Conservation (phyloP, 2,329 filamentous ascomycete species). For the Coccinonectria pachysandricola region DNA sequence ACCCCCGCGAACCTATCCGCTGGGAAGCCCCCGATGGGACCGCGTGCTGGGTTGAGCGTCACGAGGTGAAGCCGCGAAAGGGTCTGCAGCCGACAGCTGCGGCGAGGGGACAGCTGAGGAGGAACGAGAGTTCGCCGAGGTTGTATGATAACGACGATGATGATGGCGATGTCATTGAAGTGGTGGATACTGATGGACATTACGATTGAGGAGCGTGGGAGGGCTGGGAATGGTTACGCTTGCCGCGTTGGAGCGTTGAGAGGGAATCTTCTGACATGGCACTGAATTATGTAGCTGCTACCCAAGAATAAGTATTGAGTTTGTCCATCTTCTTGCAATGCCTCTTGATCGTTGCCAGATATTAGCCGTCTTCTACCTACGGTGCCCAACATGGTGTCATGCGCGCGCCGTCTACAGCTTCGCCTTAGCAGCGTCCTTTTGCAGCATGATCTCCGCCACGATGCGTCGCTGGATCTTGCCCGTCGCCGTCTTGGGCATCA, state of each 20-base stretch:
- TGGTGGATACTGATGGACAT: constrained; percentile 14
- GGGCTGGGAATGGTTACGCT: neutral
- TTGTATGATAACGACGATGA: constrained; percentile 19
- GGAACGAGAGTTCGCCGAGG: constrained; percentile 12
- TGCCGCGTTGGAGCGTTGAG: too few species aligned
- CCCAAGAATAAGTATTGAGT: too few species aligned
- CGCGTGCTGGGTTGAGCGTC: constrained; percentile 28
- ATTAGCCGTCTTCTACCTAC: too few species aligned
- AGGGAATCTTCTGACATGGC: too few species aligned
- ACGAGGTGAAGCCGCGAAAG: constrained; percentile 18
- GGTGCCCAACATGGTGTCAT: too few species aligned
- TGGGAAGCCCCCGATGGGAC: constrained; percentile 27
- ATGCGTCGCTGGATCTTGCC: constrained; percentile 80
- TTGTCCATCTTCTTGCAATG: too few species aligned
- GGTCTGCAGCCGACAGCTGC: constrained; percentile 2
- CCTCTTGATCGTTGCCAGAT: too few species aligned
- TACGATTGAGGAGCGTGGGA: constrained; percentile 11
- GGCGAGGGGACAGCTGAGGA: constrained; percentile 6
- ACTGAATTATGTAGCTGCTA: too few species aligned
- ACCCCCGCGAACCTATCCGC: constrained; percentile 19
- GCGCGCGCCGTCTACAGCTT: too few species aligned
- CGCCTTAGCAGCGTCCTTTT: constrained; percentile 47
- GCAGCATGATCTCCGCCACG: constrained; percentile 77
- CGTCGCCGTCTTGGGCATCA: constrained; percentile 88
- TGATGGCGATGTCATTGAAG: constrained; percentile 18